Conservation (phyloP, 345 rosid species). For the Acer yangbiense region DNA sequence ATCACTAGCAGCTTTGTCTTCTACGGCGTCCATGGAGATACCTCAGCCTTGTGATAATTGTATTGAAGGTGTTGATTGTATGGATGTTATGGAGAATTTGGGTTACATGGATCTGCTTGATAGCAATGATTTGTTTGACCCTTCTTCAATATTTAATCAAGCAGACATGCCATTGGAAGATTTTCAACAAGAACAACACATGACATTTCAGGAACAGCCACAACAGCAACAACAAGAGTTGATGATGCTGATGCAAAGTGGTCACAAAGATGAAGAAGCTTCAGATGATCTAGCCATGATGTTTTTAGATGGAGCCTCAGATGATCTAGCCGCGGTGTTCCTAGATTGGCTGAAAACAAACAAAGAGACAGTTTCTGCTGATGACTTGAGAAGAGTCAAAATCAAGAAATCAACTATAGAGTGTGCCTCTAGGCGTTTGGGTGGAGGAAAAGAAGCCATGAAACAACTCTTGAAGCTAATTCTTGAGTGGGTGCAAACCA, state of each 20-base stretch:
- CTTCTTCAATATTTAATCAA: conserved; percentile 60
- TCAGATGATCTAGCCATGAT: conserved; percentile 78
- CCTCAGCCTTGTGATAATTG: conserved; percentile 36
- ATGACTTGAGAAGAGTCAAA: conserved; percentile 84
- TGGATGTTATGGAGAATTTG: conserved; percentile 77
- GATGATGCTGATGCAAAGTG: not conserved
- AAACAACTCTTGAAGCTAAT: conserved; percentile 87
- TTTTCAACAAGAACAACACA: conserved; percentile 26
- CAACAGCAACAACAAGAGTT: conserved; percentile 13
- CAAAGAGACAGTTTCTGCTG: conserved; percentile 84
- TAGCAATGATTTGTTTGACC: conserved; percentile 68
- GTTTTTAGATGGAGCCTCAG: conserved; percentile 61
- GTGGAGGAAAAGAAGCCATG: conserved; percentile 95
- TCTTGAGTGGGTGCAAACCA: conserved; percentile 96
- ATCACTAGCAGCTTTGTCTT: conserved; percentile 50
- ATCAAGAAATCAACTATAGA: conserved; percentile 94
- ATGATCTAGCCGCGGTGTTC: conserved; percentile 83
- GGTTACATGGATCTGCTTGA: conserved; percentile 87
- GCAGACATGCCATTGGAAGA: conserved; percentile 39
- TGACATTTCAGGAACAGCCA: not conserved
- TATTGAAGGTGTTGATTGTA: conserved; percentile 48
- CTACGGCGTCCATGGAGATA: conserved; percentile 81
- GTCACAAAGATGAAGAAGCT: conserved; percentile 28
- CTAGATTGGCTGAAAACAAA: conserved; percentile 90
- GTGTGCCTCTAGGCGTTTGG: conserved; percentile 77